Conservation (phyloP, 1,284 basidiomycete species). For the Cutaneotrichosporon cyanovorans region DNA sequence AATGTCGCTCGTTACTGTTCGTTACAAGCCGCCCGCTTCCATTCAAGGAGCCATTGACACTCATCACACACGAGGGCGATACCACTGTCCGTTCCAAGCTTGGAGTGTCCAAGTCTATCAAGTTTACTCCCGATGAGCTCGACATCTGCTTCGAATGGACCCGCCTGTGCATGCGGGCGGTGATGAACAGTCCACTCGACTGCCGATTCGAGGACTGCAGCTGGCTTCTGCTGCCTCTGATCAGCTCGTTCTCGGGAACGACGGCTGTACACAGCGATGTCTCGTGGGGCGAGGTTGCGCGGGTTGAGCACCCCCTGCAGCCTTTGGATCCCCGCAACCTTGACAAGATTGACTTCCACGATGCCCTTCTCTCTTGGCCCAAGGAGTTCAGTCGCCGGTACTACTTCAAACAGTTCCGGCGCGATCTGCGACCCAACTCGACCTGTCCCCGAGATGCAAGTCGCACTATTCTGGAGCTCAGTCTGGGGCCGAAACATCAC, state of each 20-base stretch:
- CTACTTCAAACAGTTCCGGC: constrained; percentile 17
- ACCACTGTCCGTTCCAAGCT: not conserved
- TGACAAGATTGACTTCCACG: constrained; percentile 12
- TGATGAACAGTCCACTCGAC: constrained; percentile 23
- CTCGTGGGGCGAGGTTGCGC: constrained; percentile 31
- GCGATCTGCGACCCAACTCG: constrained; percentile 26
- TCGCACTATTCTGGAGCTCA: not conserved
- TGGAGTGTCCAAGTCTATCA: not conserved
- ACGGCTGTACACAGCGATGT: too few relatives aligned
- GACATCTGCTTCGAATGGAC: constrained; percentile 22
- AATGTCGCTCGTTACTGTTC: not conserved
- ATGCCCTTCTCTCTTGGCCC: constrained; percentile 19
- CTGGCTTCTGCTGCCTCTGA: constrained; percentile 29
- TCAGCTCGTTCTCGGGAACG: too few relatives aligned
- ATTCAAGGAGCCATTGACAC: not conserved
- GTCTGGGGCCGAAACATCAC: not conserved
- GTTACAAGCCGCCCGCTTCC: not conserved
- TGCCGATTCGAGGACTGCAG: constrained; percentile 12
- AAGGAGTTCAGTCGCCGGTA: constrained; percentile 22
- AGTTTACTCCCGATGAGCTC: constrained; percentile 6
- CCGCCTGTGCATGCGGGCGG: constrained; percentile 22
- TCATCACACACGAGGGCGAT: not conserved
- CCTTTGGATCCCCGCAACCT: constrained; percentile 11
- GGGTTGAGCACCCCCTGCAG: constrained; percentile 8
- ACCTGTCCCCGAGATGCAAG: not conserved